A percentile compares a stretch with the other conserved stretches of the same genome.
Evolutionary conservation across 345 rosid species (phyloP).

Genomic region (Bruguiera sexangula): DNA sequence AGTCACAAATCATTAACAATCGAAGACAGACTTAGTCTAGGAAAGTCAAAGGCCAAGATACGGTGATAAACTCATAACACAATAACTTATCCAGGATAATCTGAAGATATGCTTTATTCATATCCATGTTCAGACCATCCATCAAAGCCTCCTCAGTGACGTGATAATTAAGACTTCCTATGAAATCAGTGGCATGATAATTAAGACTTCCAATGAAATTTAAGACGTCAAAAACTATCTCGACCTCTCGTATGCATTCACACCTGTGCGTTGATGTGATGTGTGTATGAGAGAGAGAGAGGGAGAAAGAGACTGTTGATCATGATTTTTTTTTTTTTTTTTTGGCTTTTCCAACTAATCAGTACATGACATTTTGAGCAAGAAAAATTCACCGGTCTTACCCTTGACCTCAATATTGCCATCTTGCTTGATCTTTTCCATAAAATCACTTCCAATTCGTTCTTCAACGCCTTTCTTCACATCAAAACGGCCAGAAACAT

Average conservation of each 20-base stretch:
- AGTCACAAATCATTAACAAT: too few relatives aligned
- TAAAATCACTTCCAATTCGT: conserved; percentile 16
- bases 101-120: conserved; percentile 18
- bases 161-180: conserved; percentile 16
- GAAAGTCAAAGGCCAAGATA: neutral
- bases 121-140: conserved; percentile 25
- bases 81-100: conserved; percentile 1
- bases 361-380: too few relatives aligned
- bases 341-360: neutral
- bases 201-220: conserved; percentile 9
- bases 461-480: conserved; percentile 22
- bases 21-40: too few relatives aligned
- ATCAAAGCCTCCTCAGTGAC: conserved; percentile 20
- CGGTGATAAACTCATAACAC: neutral
- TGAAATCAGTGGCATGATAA: conserved; percentile 12
- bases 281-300: neutral
- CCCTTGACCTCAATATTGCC: conserved; percentile 23
- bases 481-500: conserved; percentile 32
- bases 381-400: conserved; percentile 14
- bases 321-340: neutral
- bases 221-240: too few relatives aligned
- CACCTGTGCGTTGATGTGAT: too few relatives aligned
- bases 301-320: neutral
- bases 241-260: too few relatives aligned
- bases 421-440: conserved; percentile 25